Percentiles rank a stretch among this genome's conserved stretches.
Conservation (phyloP, 2,329 filamentous ascomycete species). For the Pseudogymnoascus sp. region DNA sequence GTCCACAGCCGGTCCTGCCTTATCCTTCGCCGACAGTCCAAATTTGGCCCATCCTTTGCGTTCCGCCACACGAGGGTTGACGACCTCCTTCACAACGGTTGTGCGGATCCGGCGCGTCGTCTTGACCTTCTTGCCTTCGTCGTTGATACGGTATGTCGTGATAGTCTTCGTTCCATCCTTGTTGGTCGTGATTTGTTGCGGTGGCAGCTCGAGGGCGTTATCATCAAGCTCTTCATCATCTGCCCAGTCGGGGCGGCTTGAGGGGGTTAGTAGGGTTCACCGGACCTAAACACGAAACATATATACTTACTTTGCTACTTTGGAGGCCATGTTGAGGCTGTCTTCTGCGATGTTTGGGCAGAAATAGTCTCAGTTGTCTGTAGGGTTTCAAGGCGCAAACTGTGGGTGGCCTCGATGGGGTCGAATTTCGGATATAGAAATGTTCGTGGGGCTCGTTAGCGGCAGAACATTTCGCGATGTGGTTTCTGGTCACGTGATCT, state of each 20-base stretch:
- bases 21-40: conserved; percentile 79
- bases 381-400: conserved; percentile 9
- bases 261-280: conserved; percentile 17
- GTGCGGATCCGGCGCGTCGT: conserved; percentile 92
- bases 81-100: conserved; percentile 82
- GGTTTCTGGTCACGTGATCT: not conserved
- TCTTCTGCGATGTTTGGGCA: not conserved
- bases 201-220: conserved; percentile 66
- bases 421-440: conserved; percentile 11
- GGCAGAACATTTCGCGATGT: conserved; percentile 9
- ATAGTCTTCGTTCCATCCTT: conserved; percentile 98
- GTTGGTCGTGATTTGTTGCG: conserved; percentile 85
- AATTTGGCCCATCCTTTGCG: conserved; percentile 92
- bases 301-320: conserved; percentile 37
- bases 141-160: conserved; percentile 82
- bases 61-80: conserved; percentile 95
- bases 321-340: conserved; percentile 36
- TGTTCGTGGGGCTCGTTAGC: conserved; percentile 14
- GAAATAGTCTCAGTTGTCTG: conserved; percentile 5
- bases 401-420: conserved; percentile 5
- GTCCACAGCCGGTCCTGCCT: conserved; percentile 72
- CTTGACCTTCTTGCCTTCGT: conserved; percentile 93
- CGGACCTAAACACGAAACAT: not conserved
- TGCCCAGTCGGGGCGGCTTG: conserved; percentile 65
- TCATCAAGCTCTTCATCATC: conserved; percentile 84